phyloP scores from a whole-genome alignment of 192 early-diverging fungal species.

The Umbelopsis sp. region DNA sequence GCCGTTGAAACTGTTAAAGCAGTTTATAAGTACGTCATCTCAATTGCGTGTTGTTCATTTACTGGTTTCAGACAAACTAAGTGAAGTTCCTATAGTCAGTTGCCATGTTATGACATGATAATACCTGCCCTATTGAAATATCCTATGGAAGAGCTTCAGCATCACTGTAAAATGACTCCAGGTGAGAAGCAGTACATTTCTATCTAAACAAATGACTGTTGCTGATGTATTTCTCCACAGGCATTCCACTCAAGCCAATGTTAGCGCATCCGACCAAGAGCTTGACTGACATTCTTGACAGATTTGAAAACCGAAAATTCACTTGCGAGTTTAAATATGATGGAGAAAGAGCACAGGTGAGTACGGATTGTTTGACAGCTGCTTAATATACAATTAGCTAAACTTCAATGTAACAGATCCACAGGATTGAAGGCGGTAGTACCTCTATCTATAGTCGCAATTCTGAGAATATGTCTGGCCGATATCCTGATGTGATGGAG shows the following conservation, averaged over 20 bases:
- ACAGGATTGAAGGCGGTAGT: conserved; percentile 73
- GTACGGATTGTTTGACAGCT: neutral
- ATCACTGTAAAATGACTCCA: conserved; percentile 89
- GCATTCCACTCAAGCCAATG: conserved; percentile 99
- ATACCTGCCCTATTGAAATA: conserved; percentile 82
- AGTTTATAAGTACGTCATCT: conserved; percentile 61
- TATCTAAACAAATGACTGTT: neutral
- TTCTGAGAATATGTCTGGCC: conserved; percentile 89
- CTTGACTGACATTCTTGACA: conserved; percentile 88
- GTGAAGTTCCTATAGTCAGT: conserved; percentile 62
- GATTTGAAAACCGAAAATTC: conserved; percentile 90
- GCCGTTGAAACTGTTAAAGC: conserved; percentile 61
- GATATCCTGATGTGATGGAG: conserved; percentile 93
- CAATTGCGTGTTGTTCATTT: no score
- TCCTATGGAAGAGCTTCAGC: conserved; percentile 66
- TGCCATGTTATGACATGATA: conserved; percentile 92
- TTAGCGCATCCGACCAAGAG: conserved; percentile 98
- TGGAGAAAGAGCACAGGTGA: conserved; percentile 90
- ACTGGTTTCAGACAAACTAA: neutral
- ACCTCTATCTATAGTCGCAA: conserved; percentile 92
- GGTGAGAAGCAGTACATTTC: conserved; percentile 36
- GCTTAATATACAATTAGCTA: neutral
- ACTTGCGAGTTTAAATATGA: conserved; percentile 99
- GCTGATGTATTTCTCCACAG: conserved; percentile 32
- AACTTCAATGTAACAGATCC: conserved; percentile 60